Evolutionary conservation across 805 yeast species (phyloP), one percentile per base, ranked within the genome.

Genomic region (Metschnikowia kofuensis): DNA sequence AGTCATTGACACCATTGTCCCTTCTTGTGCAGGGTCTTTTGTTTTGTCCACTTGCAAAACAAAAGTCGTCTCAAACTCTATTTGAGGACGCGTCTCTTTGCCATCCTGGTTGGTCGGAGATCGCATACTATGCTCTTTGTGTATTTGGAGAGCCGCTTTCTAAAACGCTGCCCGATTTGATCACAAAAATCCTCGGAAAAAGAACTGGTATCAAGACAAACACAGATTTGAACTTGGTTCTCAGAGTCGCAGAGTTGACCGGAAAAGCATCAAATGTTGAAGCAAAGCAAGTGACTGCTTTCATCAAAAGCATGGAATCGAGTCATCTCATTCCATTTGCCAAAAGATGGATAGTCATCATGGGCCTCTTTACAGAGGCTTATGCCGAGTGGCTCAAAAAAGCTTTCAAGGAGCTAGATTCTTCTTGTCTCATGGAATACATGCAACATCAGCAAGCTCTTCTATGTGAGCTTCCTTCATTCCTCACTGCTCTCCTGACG

Each of bases 271-370:
- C 42, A 70, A n/a, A 44, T 50, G 6, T 65, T 53, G 47, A 56
- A 66, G 12, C 42, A 51, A 14, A 51, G 43, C 7, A 40, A 30
- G 38, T 44, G 31, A 10, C 11, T 30, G 44, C 15, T 51, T 63
- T 29, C 13, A 38, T 43, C 46, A 68, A 8, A 29, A 49, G 34
- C 47, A 58, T 12, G 45, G 42, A 45, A 14, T 10, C 46, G 4
- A 30, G 41, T 3, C 14, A 28, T 12, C 26, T 48, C 10, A 14
- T 50, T 9, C 45, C 44, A 1, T 47, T 50, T 12, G 44, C 64
- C 1, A 42, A 57, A 9, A 77, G 88, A 56, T 85, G 89, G 89
- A 57, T 75, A 36, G 76, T 83, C 0, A 50, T 84, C 0, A 47
- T 75, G 37, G 69, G 79, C 55, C 41, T 49, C 6, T 53, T 65